These are phyloP conservation scores for Myriangium duriaei DNA, from an alignment of 2,329 filamentous ascomycete genomes.

Conservation along the genomic window DNA sequence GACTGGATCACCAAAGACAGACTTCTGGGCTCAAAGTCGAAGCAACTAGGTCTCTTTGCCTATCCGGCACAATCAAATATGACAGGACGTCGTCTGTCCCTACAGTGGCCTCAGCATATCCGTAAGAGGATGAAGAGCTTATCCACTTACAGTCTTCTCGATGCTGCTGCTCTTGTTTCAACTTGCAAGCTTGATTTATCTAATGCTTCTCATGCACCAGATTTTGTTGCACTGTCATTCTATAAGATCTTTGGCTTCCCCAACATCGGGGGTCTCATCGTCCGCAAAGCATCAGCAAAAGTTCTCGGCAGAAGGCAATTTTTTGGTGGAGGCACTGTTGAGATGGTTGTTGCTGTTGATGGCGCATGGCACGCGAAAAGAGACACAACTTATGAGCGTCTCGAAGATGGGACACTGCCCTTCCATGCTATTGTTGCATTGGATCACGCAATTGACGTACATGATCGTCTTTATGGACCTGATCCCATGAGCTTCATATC, in stretches of 20 bases:
- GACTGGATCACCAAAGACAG: constrained; percentile 32
- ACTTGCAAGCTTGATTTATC: constrained; percentile 46
- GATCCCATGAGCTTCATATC: constrained; percentile 48
- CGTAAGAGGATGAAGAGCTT: constrained; percentile 15
- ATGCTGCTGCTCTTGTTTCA: constrained; percentile 53
- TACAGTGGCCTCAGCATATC: constrained; percentile 19
- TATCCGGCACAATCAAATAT: constrained; percentile 30
- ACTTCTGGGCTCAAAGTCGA: constrained; percentile 19
- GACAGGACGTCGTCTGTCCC: constrained; percentile 25
- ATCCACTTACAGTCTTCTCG: constrained; percentile 33
- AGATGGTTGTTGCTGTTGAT: constrained; percentile 44
- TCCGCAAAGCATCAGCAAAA: constrained; percentile 43
- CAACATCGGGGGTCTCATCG: constrained; percentile 48
- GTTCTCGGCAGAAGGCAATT: constrained; percentile 45
- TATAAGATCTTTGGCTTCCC: constrained; percentile 59
- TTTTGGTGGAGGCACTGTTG: constrained; percentile 56
- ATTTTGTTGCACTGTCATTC: constrained; percentile 49
- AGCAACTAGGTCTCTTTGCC: constrained; percentile 25
- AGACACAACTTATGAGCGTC: constrained; percentile 43
- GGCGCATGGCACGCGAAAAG: constrained; percentile 45
- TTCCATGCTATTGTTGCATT: constrained; percentile 54
- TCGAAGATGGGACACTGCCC: constrained; percentile 56
- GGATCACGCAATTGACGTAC: constrained; percentile 45
- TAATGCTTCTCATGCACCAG: constrained; percentile 40
- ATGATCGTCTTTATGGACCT: constrained; percentile 43